phyloP scores from a whole-genome alignment of 176 grass and related monocot species.

The Bonia amplexicaulis region DNA sequence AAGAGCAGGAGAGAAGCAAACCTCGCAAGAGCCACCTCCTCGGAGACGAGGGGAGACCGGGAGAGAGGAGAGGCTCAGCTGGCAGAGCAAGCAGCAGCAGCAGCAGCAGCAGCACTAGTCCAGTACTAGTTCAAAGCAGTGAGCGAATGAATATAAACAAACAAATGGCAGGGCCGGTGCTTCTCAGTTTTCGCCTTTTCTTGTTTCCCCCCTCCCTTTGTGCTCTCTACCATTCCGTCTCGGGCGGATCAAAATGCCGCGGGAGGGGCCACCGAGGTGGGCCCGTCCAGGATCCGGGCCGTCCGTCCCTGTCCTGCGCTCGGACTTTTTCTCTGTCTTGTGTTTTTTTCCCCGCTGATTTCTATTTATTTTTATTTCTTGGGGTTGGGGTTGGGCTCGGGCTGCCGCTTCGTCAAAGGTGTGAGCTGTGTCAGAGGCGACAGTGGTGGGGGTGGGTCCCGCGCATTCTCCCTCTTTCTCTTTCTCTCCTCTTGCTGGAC shows the following conservation, averaged over 20 bases:
- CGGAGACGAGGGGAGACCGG: background rate
- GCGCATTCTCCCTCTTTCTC: background rate
- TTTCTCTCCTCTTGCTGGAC: background rate
- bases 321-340: constrained; percentile 36
- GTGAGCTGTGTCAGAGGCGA: constrained; percentile 50
- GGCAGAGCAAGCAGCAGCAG: background rate
- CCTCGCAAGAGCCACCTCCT: constrained; percentile 10
- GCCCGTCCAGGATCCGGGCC: background rate
- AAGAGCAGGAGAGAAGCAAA: background rate
- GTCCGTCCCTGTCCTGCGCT: constrained; percentile 33
- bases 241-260: constrained; percentile 7
- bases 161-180: constrained; percentile 30
- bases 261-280: constrained; percentile 12
- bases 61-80: background rate
- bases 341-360: background rate
- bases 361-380: background rate
- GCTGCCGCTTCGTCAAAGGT: constrained; percentile 53
- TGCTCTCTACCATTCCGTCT: constrained; percentile 26
- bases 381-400: background rate
- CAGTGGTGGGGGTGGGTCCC: constrained; percentile 19
- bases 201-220: background rate
- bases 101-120: background rate
- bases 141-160: constrained; percentile 34
- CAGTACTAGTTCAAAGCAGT: constrained; percentile 12
- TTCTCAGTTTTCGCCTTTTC: constrained; percentile 19